phyloP scores from a whole-genome alignment of 2,329 filamentous ascomycete species.

The Penicillium olsonii region DNA sequence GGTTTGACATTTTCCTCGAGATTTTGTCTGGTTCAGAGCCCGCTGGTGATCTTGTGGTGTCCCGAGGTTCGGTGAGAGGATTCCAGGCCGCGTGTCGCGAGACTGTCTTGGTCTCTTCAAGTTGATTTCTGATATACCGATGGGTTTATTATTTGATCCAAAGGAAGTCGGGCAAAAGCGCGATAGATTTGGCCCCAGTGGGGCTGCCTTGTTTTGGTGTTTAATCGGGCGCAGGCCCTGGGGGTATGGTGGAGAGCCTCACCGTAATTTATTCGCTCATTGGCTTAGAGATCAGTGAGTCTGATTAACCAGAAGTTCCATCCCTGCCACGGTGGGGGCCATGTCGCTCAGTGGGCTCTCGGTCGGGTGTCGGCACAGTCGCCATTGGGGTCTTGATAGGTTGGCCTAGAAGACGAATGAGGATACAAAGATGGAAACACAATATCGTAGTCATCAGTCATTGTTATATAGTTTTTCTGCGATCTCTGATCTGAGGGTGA shows the following conservation, averaged over 20 bases:
- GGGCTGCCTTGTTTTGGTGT: neutral
- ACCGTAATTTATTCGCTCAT: neutral
- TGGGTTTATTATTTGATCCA: no score
- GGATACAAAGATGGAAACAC: neutral
- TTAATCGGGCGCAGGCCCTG: neutral
- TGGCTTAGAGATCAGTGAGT: neutral
- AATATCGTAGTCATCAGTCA: neutral
- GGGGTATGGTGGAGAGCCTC: neutral
- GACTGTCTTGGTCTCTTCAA: no score
- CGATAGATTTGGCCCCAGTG: neutral
- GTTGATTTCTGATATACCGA: no score
- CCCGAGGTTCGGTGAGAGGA: no score
- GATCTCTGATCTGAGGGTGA: neutral
- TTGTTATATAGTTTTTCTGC: neutral
- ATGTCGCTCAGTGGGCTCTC: neutral
- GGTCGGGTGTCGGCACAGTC: neutral
- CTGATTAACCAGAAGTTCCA: no score
- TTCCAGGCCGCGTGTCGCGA: no score
- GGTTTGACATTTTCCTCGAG: constrained; percentile 3
- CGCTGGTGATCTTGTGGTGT: neutral
- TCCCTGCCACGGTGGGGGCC: no score
- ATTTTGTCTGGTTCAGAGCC: neutral
- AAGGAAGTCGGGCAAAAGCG: neutral
- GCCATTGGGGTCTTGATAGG: neutral
- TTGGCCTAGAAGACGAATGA: neutral